These are phyloP conservation scores for Salisapilia sapeloensis DNA, from an alignment of 352 stramenopile genomes.

Conservation along the genomic window DNA sequence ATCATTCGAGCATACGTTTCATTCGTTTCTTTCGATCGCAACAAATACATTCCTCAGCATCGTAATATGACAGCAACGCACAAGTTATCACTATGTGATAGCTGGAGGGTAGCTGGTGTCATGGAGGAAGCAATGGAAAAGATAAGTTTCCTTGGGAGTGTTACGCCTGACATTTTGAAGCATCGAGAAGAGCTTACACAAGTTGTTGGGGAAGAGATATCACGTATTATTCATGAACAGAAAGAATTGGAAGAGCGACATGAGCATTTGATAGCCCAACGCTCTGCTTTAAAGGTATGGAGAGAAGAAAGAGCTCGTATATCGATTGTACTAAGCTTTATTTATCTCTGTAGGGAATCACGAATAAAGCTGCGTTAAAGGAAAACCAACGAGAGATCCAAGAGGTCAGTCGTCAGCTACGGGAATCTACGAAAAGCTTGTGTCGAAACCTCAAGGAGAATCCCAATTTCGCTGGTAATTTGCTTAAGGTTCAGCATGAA, in stretches of 20 bases:
- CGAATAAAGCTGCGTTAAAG: conserved; percentile 89
- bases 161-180: conserved; percentile 84
- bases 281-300: conserved; percentile 52
- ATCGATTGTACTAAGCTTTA: background rate
- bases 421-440: conserved; percentile 85
- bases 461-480: conserved; percentile 84
- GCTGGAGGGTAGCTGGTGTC: conserved; percentile 52
- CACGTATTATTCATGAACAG: conserved; percentile 85
- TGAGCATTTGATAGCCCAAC: conserved; percentile 81
- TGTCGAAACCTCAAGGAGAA: conserved; percentile 88
- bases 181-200: conserved; percentile 85
- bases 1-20: too few relatives aligned
- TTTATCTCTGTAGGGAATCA: conserved; percentile 20
- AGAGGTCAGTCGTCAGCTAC: conserved; percentile 76
- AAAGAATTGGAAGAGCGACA: conserved; percentile 74
- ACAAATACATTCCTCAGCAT: too few relatives aligned
- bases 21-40: too few relatives aligned
- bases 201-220: conserved; percentile 87
- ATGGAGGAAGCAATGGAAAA: conserved; percentile 86
- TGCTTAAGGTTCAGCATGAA: conserved; percentile 87
- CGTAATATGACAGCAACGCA: conserved; percentile 11
- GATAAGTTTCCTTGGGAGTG: conserved; percentile 78
- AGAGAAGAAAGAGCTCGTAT: background rate
- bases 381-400: conserved; percentile 87
- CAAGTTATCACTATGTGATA: conserved; percentile 54